Evolutionary conservation across 2,329 filamentous ascomycete genomes (phyloP), one percentile per base, ranked within the genome.

Genomic region (Parasarocladium wereldwijsianum): DNA sequence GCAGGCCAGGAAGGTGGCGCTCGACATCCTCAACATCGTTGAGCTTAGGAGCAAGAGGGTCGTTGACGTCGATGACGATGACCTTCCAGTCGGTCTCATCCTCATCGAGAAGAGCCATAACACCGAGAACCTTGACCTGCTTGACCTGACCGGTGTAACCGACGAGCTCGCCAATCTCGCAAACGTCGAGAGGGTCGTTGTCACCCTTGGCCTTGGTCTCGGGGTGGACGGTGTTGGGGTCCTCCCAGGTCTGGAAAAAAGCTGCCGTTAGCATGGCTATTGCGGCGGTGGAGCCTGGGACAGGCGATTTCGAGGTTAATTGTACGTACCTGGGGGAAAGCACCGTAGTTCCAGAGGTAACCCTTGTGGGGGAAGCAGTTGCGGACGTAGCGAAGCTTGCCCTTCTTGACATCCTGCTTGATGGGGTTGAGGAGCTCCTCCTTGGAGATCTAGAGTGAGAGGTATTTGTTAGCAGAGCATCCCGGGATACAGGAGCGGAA

Each of bases 361-460:
- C 90, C 90, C 76, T 98, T 96, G 80, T 98, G 90, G 49, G 90
- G 90, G 75, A 98, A 98, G 78, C 90, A 98, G 79, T 98, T 98
- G 66, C 90, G 85, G 57, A 98, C 90, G 58, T 79, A 98, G 53
- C 90, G 83, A 50, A 96, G 85, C 75, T 94, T 96, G 73, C 87
- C 90, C 74, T 98, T 96, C 81, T 98, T 96, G 60, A 76, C 74
- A 59, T 98, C 90, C 70, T 98, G 90, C 78, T 94, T 94, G 70
- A 94, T 93, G 55, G 87, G 87, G 71, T 94, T 96, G 57, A 96
- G 78, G 52, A 81, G 71, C 62, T 98, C 90, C 54, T 96, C 86
- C 71, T 96, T 96, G 69, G 81, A 93, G 69, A 96, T 94, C 86
- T 94, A 36, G 31, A 26, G 13, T 21, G n/a, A n/a, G n/a, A n/a